Evolutionary conservation across 805 yeast genomes (phyloP).

Genomic region (Metschnikowia hibisci): DNA sequence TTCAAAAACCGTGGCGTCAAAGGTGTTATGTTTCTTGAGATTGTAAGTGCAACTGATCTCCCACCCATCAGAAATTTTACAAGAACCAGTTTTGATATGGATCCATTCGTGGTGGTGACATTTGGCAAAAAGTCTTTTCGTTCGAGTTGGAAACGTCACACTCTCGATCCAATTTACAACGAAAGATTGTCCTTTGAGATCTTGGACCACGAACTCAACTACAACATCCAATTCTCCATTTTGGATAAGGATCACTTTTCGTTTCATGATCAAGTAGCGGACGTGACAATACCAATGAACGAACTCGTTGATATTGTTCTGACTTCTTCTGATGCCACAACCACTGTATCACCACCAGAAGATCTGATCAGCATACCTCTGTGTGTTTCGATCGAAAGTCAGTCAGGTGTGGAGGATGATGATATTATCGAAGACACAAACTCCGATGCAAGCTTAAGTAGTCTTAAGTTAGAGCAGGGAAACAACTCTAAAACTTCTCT

Average conservation of each 20-base stretch:
- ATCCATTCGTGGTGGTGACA: conserved; percentile 89
- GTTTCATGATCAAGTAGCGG: conserved; percentile 78
- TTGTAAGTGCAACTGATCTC: conserved; percentile 66
- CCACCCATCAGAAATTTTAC: conserved; percentile 75
- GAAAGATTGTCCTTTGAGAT: conserved; percentile 80
- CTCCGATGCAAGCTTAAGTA: neutral
- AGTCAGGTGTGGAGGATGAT: neutral
- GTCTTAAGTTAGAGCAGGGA: neutral
- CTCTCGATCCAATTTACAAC: conserved; percentile 75
- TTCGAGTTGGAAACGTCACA: conserved; percentile 80
- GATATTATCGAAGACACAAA: neutral
- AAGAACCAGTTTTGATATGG: conserved; percentile 86
- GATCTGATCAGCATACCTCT: neutral
- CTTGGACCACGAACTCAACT: conserved; percentile 58
- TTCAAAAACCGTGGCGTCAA: conserved; percentile 38
- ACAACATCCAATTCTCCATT: conserved; percentile 64
- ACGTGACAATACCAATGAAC: conserved; percentile 51
- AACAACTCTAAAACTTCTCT: conserved; percentile 6
- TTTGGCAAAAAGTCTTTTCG: conserved; percentile 86
- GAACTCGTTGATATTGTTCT: conserved; percentile 38
- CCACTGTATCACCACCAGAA: conserved; percentile 23
- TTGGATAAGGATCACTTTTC: conserved; percentile 84
- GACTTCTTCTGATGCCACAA: neutral
- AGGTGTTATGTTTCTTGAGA: conserved; percentile 78
- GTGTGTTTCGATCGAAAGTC: neutral